phyloP scores from a whole-genome alignment of 202 grass and related monocot species.

The Carex arenaria region DNA sequence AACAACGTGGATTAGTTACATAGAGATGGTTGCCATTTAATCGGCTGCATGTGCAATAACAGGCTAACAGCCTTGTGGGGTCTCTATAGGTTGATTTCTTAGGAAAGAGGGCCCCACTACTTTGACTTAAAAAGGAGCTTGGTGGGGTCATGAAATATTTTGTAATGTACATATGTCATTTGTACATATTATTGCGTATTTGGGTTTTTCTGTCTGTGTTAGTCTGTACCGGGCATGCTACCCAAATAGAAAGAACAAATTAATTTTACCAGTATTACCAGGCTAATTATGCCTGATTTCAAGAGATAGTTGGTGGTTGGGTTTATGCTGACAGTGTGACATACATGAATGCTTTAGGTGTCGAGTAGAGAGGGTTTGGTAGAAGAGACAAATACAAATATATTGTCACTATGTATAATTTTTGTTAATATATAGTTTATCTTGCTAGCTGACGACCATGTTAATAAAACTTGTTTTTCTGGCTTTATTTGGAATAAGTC shows the following conservation, averaged over 20 bases:
- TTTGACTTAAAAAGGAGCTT: conserved; percentile 8
- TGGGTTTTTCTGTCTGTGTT: background rate
- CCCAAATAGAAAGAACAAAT: background rate
- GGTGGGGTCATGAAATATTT: background rate
- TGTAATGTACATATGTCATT: background rate
- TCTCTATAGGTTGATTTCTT: conserved; percentile 6
- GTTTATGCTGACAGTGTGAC: background rate
- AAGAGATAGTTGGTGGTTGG: background rate
- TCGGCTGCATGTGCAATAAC: conserved; percentile 24
- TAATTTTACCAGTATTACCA: background rate
- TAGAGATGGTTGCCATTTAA: conserved; percentile 24
- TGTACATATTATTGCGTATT: background rate
- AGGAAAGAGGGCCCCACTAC: background rate
- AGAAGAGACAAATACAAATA: background rate
- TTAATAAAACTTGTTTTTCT: background rate
- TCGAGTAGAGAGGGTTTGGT: background rate
- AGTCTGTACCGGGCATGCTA: background rate
- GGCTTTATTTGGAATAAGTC: background rate
- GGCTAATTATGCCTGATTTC: background rate
- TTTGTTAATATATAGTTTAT: background rate
- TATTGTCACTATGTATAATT: background rate
- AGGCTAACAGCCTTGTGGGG: conserved; percentile 21
- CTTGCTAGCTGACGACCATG: background rate
- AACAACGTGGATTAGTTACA: conserved; percentile 10
- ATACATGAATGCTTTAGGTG: background rate